A percentile compares a stretch with the other conserved stretches of the same genome.
These are phyloP conservation scores for Aurantiochytrium sp. DNA, from an alignment of 108 stramenopile genomes.

Conservation along the genomic window DNA sequence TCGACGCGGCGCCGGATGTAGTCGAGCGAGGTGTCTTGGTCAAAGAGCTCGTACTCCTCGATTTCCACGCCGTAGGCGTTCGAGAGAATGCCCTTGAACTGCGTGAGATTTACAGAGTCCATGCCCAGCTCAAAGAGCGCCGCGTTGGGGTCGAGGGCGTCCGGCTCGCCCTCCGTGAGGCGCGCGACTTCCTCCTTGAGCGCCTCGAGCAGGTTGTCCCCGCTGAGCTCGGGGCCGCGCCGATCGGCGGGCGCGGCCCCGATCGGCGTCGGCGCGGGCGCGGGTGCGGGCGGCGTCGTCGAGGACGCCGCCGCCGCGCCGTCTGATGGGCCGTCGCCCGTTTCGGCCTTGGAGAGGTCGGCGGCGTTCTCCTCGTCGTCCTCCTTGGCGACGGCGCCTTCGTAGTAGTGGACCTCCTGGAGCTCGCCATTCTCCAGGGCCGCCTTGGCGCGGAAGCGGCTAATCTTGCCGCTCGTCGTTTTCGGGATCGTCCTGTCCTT, in stretches of 20 bases:
- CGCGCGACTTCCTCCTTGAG: slow-evolving; percentile 28
- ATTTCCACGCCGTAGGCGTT: background rate
- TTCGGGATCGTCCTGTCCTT: slow-evolving; percentile 84
- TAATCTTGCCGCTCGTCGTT: slow-evolving; percentile 98
- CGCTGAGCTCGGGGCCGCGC: background rate
- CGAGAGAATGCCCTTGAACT: background rate
- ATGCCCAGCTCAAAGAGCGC: slow-evolving; percentile 24
- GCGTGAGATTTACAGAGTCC: background rate
- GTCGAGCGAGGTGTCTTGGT: background rate
- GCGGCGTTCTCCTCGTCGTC: background rate
- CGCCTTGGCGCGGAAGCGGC: slow-evolving; percentile 73
- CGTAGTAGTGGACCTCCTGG: background rate
- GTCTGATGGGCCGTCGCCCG: no score
- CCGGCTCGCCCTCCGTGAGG: background rate
- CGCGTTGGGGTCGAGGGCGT: background rate
- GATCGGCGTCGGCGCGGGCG: background rate
- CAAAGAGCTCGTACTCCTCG: background rate
- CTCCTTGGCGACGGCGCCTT: background rate
- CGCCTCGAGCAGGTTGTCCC: background rate
- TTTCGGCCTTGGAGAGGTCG: background rate
- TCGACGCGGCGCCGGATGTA: background rate
- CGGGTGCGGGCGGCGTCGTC: no score
- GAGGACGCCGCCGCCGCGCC: no score
- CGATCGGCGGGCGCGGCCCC: background rate
- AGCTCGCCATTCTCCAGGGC: slow-evolving; percentile 43